Evolutionary conservation across 2,329 filamentous ascomycete species (phyloP).

Genomic region (Pseudogymnoascus sp.): DNA sequence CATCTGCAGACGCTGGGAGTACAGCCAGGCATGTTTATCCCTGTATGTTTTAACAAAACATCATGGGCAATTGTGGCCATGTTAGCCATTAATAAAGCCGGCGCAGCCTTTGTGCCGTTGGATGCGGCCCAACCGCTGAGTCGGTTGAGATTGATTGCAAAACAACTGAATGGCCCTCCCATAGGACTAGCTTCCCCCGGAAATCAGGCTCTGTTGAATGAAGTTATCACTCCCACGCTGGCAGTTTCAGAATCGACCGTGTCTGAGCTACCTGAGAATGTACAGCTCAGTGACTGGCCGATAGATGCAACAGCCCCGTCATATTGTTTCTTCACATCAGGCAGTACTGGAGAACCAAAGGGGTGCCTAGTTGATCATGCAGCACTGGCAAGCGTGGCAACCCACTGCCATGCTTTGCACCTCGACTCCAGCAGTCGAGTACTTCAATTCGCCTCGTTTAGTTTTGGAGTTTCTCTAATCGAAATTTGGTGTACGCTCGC

Average conservation of each 20-base stretch:
- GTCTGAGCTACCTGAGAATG: not conserved
- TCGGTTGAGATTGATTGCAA: conserved; percentile 15
- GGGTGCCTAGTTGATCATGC: conserved; percentile 33
- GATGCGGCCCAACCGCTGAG: conserved; percentile 22
- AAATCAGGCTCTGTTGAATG: not conserved
- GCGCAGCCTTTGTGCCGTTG: conserved; percentile 23
- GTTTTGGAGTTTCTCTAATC: not conserved
- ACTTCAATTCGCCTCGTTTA: conserved; percentile 25
- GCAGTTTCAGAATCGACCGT: not conserved
- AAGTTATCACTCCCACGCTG: not conserved
- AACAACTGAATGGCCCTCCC: not conserved
- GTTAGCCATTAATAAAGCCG: conserved; percentile 21
- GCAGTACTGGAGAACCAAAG: conserved; percentile 43
- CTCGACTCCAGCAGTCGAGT: conserved; percentile 32
- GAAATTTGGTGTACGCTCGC: conserved; percentile 10
- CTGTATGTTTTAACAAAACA: conserved; percentile 21
- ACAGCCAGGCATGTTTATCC: conserved; percentile 13
- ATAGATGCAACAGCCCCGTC: conserved; percentile 3
- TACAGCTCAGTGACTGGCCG: not conserved
- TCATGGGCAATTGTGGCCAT: conserved; percentile 18
- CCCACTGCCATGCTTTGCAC: conserved; percentile 25
- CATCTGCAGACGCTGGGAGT: conserved; percentile 12
- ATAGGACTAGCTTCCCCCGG: not conserved
- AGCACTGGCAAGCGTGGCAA: conserved; percentile 15
- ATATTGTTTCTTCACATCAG: conserved; percentile 31